Evolutionary conservation across 495 filamentous ascomycete genomes (phyloP).

Genomic region (Hypomontagnella monticulosa): DNA sequence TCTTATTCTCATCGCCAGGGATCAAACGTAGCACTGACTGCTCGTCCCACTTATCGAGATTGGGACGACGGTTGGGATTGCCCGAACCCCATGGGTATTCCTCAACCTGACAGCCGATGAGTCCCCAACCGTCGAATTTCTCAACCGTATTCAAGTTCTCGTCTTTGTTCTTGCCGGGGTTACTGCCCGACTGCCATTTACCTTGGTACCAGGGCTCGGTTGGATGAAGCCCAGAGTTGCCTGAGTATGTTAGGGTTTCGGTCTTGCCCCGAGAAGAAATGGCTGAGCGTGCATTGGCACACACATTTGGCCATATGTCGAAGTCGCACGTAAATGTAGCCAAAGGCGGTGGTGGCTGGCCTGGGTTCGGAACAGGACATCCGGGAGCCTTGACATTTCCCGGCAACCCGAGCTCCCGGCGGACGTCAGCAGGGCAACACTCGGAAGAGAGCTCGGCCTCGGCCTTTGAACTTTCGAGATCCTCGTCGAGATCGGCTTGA

Average conservation of each 20-base stretch:
- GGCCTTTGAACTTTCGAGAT: not conserved
- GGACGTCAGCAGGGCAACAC: not conserved
- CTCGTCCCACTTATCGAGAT: not conserved
- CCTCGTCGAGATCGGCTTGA: not conserved
- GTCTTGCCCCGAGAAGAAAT: not conserved
- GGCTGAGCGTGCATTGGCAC: constrained; percentile 3
- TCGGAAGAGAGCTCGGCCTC: not conserved
- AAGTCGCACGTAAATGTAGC: not conserved
- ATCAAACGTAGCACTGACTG: constrained; percentile 1
- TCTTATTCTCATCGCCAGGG: not conserved
- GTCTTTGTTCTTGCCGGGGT: too few species aligned
- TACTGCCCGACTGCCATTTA: not conserved
- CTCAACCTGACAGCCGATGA: constrained; percentile 1
- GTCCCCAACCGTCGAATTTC: not conserved
- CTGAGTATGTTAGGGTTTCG: not conserved
- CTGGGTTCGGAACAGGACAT: not conserved
- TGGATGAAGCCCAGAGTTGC: not conserved
- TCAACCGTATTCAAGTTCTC: too few species aligned
- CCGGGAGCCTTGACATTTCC: not conserved
- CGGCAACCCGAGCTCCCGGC: too few species aligned
- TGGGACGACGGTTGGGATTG: constrained; percentile 1
- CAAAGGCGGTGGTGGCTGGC: not conserved
- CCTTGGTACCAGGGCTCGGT: not conserved
- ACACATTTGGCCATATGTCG: not conserved
- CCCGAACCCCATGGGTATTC: not conserved